Evolutionary conservation across 306 rosid genomes (phyloP), one percentile per base, ranked within the genome.

Genomic region (Castanea mollissima): DNA sequence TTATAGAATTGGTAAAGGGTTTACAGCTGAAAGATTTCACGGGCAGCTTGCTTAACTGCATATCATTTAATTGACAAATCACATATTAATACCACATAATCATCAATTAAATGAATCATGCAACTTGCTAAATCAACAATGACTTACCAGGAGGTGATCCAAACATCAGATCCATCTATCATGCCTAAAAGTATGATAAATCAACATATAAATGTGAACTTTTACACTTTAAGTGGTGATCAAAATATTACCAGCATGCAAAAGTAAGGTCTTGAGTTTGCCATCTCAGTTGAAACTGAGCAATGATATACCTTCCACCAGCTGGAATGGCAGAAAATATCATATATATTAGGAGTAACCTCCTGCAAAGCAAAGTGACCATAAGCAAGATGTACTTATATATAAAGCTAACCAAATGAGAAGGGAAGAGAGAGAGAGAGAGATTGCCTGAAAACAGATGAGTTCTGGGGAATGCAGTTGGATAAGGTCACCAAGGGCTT

Each of bases 11-110:
- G 41, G 81, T 63, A 81, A 94, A 92, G 69, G 97, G 84, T 69
- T 80, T 79, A 67, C 65, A 79, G 80, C 83, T 80, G 87, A 92
- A 91, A 75, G 93, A 86, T 85, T 92, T 92, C 54, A 89, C 97
- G 5, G 84, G 87, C 77, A 88, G 65, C 69, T 90, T 94, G 97
- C 95, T 92, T 81, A 92, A 84, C 99, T 94, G 84, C 77, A 88
- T 52, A 80, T 44, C 27, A 68, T 10, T 31, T 49, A 16, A 68
- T 2, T 46, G 52, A 49, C 51, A 34, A 5, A 15, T 34, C 6
- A 14, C 15, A 2, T 31, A 13, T 63, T 29, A 15, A 35, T 4
- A 31, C 9, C 68, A 23, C 68, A 25, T 27, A 27, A 27, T 62
- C 21, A 31, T 25, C 44, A 19, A 34, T 19, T 32, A 67, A 67